These are phyloP conservation scores for Bromus sterilis DNA, from an alignment of 176 grass and related monocot genomes.

Conservation along the genomic window DNA sequence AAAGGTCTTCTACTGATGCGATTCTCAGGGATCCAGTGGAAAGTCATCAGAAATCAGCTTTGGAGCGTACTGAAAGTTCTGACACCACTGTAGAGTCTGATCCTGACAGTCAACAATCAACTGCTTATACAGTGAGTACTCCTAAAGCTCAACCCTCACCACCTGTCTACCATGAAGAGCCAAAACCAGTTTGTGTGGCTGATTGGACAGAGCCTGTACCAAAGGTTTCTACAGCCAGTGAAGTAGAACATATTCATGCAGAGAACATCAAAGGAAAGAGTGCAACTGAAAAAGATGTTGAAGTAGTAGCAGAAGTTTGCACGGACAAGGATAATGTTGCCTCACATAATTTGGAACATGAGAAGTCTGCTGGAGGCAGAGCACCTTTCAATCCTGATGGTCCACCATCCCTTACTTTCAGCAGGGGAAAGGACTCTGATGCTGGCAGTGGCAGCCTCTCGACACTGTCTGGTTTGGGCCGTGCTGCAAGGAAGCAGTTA, in stretches of 20 bases:
- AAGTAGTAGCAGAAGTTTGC: constrained; percentile 40
- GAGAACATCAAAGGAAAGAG: constrained; percentile 27
- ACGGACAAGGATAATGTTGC: constrained; percentile 38
- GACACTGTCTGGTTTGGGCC: constrained; percentile 83
- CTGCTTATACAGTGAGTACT: constrained; percentile 32
- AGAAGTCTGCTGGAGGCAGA: constrained; percentile 28
- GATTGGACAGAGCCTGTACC: constrained; percentile 40
- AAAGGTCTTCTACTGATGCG: constrained; percentile 39
- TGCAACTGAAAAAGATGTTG: constrained; percentile 45
- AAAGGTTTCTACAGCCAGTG: constrained; percentile 18
- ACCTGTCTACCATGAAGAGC: constrained; percentile 45
- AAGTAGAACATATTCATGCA: constrained; percentile 26
- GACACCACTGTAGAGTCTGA: constrained; percentile 55
- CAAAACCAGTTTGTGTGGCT: constrained; percentile 49
- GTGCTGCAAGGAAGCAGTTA: constrained; percentile 77
- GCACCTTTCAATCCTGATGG: constrained; percentile 33
- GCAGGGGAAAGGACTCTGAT: constrained; percentile 54
- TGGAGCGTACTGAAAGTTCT: constrained; percentile 44
- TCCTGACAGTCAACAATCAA: constrained; percentile 46
- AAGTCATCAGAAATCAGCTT: constrained; percentile 21
- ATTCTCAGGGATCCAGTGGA: constrained; percentile 19
- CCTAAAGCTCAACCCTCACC: constrained; percentile 33
- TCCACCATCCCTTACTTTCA: constrained; percentile 52
- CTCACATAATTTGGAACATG: constrained; percentile 30
- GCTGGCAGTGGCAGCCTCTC: constrained; percentile 59